phyloP scores from a whole-genome alignment of 805 yeast species.

The Ogataea zsoltii region DNA sequence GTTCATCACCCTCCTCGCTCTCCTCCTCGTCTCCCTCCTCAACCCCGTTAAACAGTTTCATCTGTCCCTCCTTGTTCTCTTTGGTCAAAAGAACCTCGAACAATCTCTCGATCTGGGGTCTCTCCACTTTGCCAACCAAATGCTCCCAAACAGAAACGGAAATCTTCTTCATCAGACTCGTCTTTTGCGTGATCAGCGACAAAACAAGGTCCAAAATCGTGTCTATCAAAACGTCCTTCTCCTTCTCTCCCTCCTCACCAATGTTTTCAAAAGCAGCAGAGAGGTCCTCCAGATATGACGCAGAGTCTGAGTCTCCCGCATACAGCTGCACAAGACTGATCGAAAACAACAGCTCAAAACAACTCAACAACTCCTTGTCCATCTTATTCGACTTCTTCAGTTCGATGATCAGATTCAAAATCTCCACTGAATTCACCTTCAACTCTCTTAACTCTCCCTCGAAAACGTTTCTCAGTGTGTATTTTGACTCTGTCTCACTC shows the following conservation, averaged over 20 bases:
- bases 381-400: conserved; percentile 32
- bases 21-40: conserved; percentile 47
- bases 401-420: conserved; percentile 45
- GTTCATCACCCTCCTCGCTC: conserved; percentile 46
- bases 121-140: conserved; percentile 47
- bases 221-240: conserved; percentile 37
- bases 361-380: conserved; percentile 38
- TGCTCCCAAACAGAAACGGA: conserved; percentile 51
- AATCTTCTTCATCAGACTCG: conserved; percentile 56
- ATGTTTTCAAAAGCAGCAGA: conserved; percentile 55
- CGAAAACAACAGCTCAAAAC: conserved; percentile 73
- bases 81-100: conserved; percentile 59
- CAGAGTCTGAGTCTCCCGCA: conserved; percentile 75
- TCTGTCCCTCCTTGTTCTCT: conserved; percentile 83
- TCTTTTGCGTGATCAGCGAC: conserved; percentile 57
- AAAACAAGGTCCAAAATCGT: conserved; percentile 53
- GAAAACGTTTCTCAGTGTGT: conserved; percentile 36
- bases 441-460: conserved; percentile 59
- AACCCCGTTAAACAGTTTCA: conserved; percentile 67
- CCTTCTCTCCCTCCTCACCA: conserved; percentile 38
- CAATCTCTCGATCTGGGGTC: conserved; percentile 47
- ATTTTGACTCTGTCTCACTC: conserved; percentile 9
- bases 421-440: conserved; percentile 48
- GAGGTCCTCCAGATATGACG: conserved; percentile 71
- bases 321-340: conserved; percentile 77